phyloP scores from a whole-genome alignment of 257 asterid species.

The Solanum stenotomum region DNA sequence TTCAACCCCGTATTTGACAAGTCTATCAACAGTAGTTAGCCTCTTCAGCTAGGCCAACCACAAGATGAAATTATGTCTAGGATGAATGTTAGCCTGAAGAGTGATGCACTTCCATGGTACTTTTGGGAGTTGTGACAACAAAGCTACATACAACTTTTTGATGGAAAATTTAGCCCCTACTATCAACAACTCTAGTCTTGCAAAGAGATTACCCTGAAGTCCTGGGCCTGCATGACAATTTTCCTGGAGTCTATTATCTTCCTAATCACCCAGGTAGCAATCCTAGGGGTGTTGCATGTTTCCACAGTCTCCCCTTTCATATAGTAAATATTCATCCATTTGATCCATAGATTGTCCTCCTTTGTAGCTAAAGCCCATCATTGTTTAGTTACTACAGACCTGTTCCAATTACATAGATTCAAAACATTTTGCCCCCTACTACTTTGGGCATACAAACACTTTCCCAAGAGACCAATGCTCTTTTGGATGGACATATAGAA shows the following conservation, averaged over 20 bases:
- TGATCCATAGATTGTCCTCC: not conserved
- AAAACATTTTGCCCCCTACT: not conserved
- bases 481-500: not conserved
- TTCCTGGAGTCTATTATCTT: not conserved
- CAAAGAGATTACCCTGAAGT: not conserved
- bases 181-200: not conserved
- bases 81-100: not conserved
- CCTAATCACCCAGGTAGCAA: not conserved
- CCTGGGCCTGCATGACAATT: not conserved
- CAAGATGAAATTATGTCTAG: not conserved
- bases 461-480: not conserved
- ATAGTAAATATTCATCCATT: not conserved
- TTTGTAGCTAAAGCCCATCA: not conserved
- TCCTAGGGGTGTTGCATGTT: not conserved
- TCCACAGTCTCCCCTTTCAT: not conserved
- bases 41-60: not conserved
- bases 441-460: not conserved
- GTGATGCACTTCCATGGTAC: not conserved
- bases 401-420: not conserved
- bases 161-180: not conserved
- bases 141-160: not conserved
- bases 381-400: not conserved
- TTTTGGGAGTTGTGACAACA: not conserved
- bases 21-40: not conserved
- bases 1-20: not conserved